phyloP scores from a whole-genome alignment of 352 stramenopile species.

The Globisporangium paroecandrum region DNA sequence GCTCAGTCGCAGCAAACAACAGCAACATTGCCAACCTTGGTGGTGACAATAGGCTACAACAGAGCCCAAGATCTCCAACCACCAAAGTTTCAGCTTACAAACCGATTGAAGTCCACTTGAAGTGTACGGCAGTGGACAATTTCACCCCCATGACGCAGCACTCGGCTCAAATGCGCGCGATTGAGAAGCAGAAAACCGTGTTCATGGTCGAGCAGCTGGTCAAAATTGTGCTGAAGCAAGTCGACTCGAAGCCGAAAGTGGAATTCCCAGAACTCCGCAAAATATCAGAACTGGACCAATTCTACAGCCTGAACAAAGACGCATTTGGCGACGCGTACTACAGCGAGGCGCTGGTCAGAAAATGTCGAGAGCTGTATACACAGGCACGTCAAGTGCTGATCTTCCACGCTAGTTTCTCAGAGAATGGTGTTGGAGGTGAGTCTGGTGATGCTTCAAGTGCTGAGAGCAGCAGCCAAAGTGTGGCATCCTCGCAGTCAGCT shows the following conservation, averaged over 20 bases:
- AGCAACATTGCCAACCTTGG: background rate
- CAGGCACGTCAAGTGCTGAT: slow-evolving; percentile 21
- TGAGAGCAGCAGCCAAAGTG: background rate
- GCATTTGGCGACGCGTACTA: slow-evolving; percentile 39
- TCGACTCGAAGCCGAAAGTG: slow-evolving; percentile 31
- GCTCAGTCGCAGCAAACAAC: background rate
- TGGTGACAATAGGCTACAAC: background rate
- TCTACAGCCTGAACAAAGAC: slow-evolving; percentile 10
- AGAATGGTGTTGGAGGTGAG: slow-evolving; percentile 3
- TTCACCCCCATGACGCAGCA: slow-evolving; percentile 36
- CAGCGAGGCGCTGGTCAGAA: slow-evolving; percentile 23
- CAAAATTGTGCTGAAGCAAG: slow-evolving; percentile 39
- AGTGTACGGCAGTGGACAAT: slow-evolving; percentile 61
- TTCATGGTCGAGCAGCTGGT: slow-evolving; percentile 62
- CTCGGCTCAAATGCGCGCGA: slow-evolving; percentile 8
- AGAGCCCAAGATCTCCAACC: background rate
- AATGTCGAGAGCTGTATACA: slow-evolving; percentile 26
- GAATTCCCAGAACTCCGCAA: slow-evolving; percentile 34
- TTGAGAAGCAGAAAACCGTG: slow-evolving; percentile 24
- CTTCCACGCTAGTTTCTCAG: background rate
- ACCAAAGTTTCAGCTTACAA: background rate
- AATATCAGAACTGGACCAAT: background rate
- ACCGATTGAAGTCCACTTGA: slow-evolving; percentile 35
- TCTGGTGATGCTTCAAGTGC: background rate
- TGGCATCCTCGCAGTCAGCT: background rate